A percentile compares a stretch with the other conserved stretches of the same genome.
These are phyloP conservation scores for Urostyla sp. DNA, from an alignment of 73 alveolate species.

Conservation along the genomic window DNA sequence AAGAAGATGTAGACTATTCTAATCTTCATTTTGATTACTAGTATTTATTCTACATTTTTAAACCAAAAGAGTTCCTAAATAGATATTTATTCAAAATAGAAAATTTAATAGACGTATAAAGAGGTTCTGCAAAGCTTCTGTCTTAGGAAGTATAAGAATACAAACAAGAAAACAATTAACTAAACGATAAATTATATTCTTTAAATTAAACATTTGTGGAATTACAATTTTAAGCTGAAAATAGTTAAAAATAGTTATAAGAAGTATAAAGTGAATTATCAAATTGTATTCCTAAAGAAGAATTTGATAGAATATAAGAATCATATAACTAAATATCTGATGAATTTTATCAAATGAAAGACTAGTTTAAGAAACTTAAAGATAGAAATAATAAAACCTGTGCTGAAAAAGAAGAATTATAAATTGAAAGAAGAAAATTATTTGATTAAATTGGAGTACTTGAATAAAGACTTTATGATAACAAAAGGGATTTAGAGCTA, in stretches of 20 bases:
- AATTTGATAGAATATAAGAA: slow-evolving; percentile 3
- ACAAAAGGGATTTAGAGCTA: slow-evolving; percentile 14
- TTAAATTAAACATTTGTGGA: not conserved
- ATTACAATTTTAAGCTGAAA: not conserved
- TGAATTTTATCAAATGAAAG: slow-evolving; percentile 34
- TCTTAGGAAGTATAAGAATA: not conserved
- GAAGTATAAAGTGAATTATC: slow-evolving; percentile 15
- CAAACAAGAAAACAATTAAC: not conserved
- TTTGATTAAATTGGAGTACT: not conserved
- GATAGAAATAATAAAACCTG: not conserved
- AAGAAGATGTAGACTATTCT: slow-evolving; percentile 1
- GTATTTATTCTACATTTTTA: slow-evolving; percentile 5
- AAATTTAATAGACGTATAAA: not conserved
- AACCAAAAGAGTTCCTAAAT: slow-evolving; percentile 20
- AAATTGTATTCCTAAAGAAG: slow-evolving; percentile 28
- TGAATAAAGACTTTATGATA: slow-evolving; percentile 30
- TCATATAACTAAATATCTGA: not conserved
- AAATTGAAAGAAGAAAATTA: not conserved
- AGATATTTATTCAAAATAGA: slow-evolving; percentile 22
- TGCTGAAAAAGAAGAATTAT: slow-evolving; percentile 26
- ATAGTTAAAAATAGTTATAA: not conserved
- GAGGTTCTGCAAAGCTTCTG: slow-evolving; percentile 2
- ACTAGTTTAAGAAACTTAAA: slow-evolving; percentile 7
- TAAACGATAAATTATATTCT: slow-evolving; percentile 4
- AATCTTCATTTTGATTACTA: not conserved